phyloP scores from a whole-genome alignment of 148 eudicot species.

The Cornus kousa region DNA sequence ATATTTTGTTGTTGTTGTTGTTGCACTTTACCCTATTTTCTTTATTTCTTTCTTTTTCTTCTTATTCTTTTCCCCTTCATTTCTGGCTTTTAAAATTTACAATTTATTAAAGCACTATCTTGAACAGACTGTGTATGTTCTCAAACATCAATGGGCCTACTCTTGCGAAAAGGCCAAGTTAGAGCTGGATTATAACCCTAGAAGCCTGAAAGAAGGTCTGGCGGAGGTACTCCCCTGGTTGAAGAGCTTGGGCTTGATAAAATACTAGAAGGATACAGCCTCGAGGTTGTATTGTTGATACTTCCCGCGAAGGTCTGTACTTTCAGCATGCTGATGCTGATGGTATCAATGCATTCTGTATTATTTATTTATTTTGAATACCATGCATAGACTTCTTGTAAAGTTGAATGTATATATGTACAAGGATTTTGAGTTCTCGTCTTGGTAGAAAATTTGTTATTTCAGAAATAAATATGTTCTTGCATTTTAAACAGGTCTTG shows the following conservation, averaged over 20 bases:
- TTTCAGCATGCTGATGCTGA: too few relatives aligned
- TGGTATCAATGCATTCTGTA: too few relatives aligned
- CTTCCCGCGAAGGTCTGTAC: neutral
- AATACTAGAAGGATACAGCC: constrained; percentile 39
- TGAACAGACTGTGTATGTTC: constrained; percentile 53
- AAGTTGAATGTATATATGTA: too few relatives aligned
- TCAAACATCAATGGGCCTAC: constrained; percentile 85
- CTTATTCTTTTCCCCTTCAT: neutral
- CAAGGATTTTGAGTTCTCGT: too few relatives aligned
- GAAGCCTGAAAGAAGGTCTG: constrained; percentile 82
- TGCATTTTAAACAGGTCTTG: too few relatives aligned
- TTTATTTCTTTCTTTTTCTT: too few relatives aligned
- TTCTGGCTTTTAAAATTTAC: neutral
- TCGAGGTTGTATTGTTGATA: neutral
- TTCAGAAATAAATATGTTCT: too few relatives aligned
- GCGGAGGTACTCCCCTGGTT: constrained; percentile 79
- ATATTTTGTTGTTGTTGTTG: too few relatives aligned
- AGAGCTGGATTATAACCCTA: constrained; percentile 72
- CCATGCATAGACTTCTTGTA: too few relatives aligned
- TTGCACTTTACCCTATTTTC: too few relatives aligned
- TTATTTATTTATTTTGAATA: too few relatives aligned
- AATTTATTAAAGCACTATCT: neutral
- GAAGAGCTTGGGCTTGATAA: constrained; percentile 57
- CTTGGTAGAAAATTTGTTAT: too few relatives aligned
- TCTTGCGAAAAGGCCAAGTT: constrained; percentile 70